These are phyloP conservation scores for Trichoderma brevicompactum DNA, from an alignment of 2,329 filamentous ascomycete species.

Conservation along the genomic window DNA sequence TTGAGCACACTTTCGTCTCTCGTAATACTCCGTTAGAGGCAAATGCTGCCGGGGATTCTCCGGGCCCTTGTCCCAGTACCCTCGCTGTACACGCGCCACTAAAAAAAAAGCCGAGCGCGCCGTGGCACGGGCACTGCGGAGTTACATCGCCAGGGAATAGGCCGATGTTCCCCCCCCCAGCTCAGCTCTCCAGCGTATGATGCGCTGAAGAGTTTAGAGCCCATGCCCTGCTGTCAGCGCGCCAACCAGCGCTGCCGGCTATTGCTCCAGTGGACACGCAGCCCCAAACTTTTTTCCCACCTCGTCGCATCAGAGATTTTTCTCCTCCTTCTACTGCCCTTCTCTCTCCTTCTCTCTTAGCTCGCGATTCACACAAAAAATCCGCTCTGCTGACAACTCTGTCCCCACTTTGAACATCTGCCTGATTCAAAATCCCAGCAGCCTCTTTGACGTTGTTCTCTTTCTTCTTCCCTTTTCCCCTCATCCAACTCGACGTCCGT, in stretches of 20 bases:
- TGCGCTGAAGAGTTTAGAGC: slow-evolving; percentile 8
- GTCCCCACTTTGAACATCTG: slow-evolving; percentile 29
- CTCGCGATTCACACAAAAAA: background rate
- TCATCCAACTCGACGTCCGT: slow-evolving; percentile 21
- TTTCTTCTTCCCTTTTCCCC: background rate
- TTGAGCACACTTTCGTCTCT: background rate
- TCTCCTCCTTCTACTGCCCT: background rate
- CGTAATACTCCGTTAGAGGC: background rate
- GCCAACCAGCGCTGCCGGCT: background rate
- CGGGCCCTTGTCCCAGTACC: background rate
- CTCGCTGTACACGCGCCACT: too few species aligned
- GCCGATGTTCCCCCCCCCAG: too few species aligned
- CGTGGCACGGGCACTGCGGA: too few species aligned
- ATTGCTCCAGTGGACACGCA: background rate
- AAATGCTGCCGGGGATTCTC: background rate
- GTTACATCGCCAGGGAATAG: too few species aligned
- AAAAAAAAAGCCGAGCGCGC: too few species aligned
- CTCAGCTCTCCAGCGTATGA: background rate
- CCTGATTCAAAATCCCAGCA: slow-evolving; percentile 27
- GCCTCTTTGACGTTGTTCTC: background rate
- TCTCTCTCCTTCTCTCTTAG: background rate
- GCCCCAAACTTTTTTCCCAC: background rate
- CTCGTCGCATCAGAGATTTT: background rate
- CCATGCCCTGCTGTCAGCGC: background rate
- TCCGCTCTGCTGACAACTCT: slow-evolving; percentile 28